Percentiles rank a stretch among this genome's conserved stretches.
Conservation (phyloP, 352 stramenopile genomes). For the Albugo laibachii region DNA sequence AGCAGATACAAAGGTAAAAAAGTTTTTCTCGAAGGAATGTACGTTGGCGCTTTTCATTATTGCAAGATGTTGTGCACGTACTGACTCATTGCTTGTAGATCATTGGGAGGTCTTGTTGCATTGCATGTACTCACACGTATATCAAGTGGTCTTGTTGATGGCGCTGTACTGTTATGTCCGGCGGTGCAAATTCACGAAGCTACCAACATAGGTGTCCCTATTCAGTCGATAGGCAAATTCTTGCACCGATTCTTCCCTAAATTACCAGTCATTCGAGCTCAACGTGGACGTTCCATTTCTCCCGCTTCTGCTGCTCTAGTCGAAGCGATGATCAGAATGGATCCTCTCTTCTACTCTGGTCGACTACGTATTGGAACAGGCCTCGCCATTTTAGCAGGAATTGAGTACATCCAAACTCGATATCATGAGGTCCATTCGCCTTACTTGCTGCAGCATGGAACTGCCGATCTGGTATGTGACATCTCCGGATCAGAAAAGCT, state of each 20-base stretch:
- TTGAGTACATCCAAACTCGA: constrained; percentile 30
- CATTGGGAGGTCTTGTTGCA: constrained; percentile 43
- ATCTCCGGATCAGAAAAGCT: constrained; percentile 42
- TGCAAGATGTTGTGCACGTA: background rate
- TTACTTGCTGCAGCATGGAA: constrained; percentile 62
- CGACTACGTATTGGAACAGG: constrained; percentile 52
- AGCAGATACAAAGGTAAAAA: constrained; percentile 40
- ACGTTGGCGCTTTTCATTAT: constrained; percentile 1
- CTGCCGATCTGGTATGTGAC: constrained; percentile 41
- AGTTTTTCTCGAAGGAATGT: constrained; percentile 53
- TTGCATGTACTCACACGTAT: constrained; percentile 31
- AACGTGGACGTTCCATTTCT: constrained; percentile 40
- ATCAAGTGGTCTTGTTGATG: constrained; percentile 27
- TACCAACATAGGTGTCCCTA: constrained; percentile 19
- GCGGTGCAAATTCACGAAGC: constrained; percentile 42
- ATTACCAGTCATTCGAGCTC: constrained; percentile 31
- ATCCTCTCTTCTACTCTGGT: constrained; percentile 57
- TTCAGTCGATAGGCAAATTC: constrained; percentile 28
- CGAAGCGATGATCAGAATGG: constrained; percentile 26
- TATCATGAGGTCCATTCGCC: constrained; percentile 35
- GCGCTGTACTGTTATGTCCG: constrained; percentile 46
- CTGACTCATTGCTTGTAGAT: constrained; percentile 17
- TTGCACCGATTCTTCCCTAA: constrained; percentile 38
- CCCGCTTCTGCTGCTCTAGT: constrained; percentile 28
- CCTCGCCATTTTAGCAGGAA: constrained; percentile 39